phyloP scores from a whole-genome alignment of 2,329 filamentous ascomycete genomes.

The Ophiostoma pallidulum region DNA sequence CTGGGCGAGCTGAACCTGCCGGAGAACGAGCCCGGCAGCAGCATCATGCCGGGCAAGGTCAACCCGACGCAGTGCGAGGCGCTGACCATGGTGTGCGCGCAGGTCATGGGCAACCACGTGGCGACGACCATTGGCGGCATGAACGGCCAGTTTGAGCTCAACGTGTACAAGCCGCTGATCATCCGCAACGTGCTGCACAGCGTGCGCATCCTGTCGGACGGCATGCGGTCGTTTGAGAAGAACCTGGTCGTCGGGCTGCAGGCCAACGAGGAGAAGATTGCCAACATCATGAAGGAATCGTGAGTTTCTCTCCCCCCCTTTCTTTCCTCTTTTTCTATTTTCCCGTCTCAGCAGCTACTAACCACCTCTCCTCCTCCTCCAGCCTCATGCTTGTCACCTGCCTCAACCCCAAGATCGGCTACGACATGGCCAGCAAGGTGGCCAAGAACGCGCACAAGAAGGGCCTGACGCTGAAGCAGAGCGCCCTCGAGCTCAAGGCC shows the following conservation, averaged over 20 bases:
- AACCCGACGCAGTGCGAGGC: conserved; percentile 98
- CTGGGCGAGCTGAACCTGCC: conserved; percentile 87
- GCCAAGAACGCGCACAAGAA: conserved; percentile 99
- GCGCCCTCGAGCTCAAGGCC: conserved; percentile 85
- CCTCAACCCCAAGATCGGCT: conserved; percentile 93
- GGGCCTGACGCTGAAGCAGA: conserved; percentile 85
- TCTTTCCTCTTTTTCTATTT: not conserved
- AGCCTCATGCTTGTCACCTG: conserved; percentile 98
- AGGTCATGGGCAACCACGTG: conserved; percentile 96
- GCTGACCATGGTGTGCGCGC: conserved; percentile 92
- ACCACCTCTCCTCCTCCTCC: conserved; percentile 2
- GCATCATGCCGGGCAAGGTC: conserved; percentile 99
- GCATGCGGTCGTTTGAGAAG: conserved; percentile 91
- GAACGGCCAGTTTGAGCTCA: conserved; percentile 97
- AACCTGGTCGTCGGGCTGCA: conserved; percentile 81
- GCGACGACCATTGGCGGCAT: conserved; percentile 89
- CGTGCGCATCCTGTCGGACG: conserved; percentile 75
- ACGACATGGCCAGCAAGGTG: conserved; percentile 94
- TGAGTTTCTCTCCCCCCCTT: conserved; percentile 38
- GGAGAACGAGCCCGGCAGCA: conserved; percentile 95
- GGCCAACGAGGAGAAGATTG: conserved; percentile 90
- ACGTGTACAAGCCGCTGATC: conserved; percentile 96
- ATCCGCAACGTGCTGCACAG: conserved; percentile 95
- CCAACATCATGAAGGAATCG: conserved; percentile 87
- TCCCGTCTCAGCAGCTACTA: not conserved